Percentiles rank a stretch among this genome's conserved stretches.
These are phyloP conservation scores for Theileria annulata DNA, from an alignment of 169 alveolate species.

Conservation along the genomic window DNA sequence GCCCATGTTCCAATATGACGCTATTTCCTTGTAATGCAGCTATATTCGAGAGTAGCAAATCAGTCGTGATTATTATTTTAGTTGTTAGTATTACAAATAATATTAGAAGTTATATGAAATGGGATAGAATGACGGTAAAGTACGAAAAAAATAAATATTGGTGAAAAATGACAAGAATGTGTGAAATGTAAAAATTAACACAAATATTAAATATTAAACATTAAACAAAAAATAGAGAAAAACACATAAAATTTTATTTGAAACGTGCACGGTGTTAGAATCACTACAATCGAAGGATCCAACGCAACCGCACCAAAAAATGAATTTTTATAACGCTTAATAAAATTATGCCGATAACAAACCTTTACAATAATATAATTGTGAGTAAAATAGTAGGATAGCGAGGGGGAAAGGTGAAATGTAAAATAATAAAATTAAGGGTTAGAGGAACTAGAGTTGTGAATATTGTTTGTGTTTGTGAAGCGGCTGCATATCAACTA, in stretches of 20 bases:
- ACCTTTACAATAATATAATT: too few species aligned
- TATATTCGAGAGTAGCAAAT: neutral
- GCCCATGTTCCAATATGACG: neutral
- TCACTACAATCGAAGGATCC: neutral
- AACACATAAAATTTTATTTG: neutral
- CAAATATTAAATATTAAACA: neutral
- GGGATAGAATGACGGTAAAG: neutral
- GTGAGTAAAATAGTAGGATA: neutral
- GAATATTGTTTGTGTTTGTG: constrained; percentile 33
- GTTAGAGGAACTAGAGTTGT: constrained; percentile 9
- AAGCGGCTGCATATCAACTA: constrained; percentile 31
- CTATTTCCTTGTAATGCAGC: neutral
- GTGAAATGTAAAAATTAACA: neutral
- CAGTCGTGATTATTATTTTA: neutral
- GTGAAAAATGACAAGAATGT: neutral
- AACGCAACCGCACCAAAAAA: neutral
- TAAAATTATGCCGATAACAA: neutral
- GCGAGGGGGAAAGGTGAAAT: neutral
- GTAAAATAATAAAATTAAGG: neutral
- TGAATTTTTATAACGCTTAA: neutral
- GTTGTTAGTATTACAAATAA: neutral
- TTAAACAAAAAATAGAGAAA: too few species aligned
- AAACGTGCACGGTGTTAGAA: neutral
- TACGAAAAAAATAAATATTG: neutral
- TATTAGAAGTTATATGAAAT: neutral